Evolutionary conservation across 2,329 filamentous ascomycete species (phyloP).

Genomic region (Metarhizium sp.): DNA sequence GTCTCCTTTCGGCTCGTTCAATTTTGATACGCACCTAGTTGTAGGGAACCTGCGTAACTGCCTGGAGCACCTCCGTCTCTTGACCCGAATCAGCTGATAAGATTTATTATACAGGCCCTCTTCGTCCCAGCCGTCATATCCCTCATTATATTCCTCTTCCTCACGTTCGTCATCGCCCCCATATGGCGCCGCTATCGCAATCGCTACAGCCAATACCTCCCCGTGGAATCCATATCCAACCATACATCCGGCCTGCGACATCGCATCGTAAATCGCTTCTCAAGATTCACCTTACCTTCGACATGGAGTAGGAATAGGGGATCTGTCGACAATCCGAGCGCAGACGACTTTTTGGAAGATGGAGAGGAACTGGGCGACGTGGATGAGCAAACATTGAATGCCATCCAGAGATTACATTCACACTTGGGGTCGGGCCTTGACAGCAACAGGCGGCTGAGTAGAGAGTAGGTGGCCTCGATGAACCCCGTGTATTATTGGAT

Average conservation of each 20-base stretch:
- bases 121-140: conserved; percentile 63
- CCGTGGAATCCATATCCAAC: conserved; percentile 52
- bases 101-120: conserved; percentile 46
- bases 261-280: conserved; percentile 28
- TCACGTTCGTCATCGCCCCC: conserved; percentile 57
- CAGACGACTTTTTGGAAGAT: conserved; percentile 26
- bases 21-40: conserved; percentile 2
- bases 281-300: conserved; percentile 28
- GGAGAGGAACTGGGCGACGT: conserved; percentile 60
- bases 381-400: conserved; percentile 35
- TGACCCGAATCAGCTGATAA: background rate
- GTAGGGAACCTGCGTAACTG: background rate
- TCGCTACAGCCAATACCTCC: conserved; percentile 66
- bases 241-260: conserved; percentile 46
- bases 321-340: conserved; percentile 39
- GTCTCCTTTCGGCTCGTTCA: background rate
- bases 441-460: conserved; percentile 55
- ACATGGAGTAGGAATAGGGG: conserved; percentile 36
- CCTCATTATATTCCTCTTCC: conserved; percentile 55
- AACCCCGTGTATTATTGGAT: background rate
- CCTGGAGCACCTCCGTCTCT: background rate
- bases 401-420: conserved; percentile 21
- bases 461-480: conserved; percentile 46
- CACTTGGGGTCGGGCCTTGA: conserved; percentile 30
- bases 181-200: conserved; percentile 60